phyloP scores from a whole-genome alignment of 768 basidiomycete species.

The Tricholoma terreum region DNA sequence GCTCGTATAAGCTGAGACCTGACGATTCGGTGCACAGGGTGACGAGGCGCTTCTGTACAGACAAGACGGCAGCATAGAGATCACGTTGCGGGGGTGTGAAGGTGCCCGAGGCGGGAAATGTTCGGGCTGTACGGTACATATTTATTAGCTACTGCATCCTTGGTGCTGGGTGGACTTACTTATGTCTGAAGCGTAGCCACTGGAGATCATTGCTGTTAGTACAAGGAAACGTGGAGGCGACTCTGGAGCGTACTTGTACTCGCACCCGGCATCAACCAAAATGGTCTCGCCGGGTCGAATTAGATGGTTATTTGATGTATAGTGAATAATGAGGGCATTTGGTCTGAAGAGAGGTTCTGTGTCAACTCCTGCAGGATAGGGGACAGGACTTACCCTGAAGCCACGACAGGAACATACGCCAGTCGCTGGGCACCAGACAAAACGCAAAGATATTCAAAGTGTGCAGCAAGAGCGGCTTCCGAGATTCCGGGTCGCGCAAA shows the following conservation, averaged over 20 bases:
- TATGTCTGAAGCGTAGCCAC: conserved; percentile 94
- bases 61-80: conserved; percentile 77
- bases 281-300: conserved; percentile 70
- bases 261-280: conserved; percentile 89
- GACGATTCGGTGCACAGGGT: conserved; percentile 55
- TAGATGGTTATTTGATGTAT: conserved; percentile 86
- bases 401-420: conserved; percentile 98
- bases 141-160: conserved; percentile 3
- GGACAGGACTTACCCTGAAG: conserved; percentile 66
- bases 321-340: conserved; percentile 91
- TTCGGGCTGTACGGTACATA: conserved; percentile 53
- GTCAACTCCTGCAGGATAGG: not conserved
- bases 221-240: not conserved
- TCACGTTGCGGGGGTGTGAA: conserved; percentile 81
- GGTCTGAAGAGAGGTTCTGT: conserved; percentile 34
- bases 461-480: conserved; percentile 54
- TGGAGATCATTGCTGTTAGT: conserved; percentile 23
- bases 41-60: conserved; percentile 68
- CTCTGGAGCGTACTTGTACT: conserved; percentile 65
- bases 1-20: conserved; percentile 61
- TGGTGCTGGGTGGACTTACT: conserved; percentile 44
- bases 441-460: conserved; percentile 87
- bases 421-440: conserved; percentile 77
- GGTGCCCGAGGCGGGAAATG: conserved; percentile 80
- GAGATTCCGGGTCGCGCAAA: conserved; percentile 48